phyloP scores from a whole-genome alignment of 2,329 filamentous ascomycete species.

The Microthyrium microscopicum region DNA sequence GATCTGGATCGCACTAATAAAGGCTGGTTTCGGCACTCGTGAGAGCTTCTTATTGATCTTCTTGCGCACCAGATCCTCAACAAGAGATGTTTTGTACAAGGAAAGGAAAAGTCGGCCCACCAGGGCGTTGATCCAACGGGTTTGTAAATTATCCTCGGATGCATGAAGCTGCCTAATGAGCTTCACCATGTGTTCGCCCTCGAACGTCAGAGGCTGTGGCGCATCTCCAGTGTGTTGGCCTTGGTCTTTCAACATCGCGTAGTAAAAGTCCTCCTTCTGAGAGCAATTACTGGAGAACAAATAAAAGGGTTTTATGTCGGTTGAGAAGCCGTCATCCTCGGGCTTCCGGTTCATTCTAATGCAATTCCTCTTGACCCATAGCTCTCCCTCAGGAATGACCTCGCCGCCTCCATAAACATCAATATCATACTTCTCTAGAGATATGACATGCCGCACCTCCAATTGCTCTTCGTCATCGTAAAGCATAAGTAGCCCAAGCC shows the following conservation, averaged over 20 bases:
- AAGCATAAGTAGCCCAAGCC: conserved; percentile 90
- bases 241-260: conserved; percentile 73
- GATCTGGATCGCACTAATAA: conserved; percentile 72
- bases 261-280: conserved; percentile 97
- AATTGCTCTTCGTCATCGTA: conserved; percentile 92
- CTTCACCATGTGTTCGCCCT: conserved; percentile 72
- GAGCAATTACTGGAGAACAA: conserved; percentile 91
- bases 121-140: conserved; percentile 84
- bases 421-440: conserved; percentile 71
- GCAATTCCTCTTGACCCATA: conserved; percentile 91
- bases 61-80: conserved; percentile 61
- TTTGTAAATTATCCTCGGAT: conserved; percentile 78
- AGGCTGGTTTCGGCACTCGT: conserved; percentile 77
- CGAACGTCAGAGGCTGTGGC: conserved; percentile 59
- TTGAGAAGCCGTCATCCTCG: conserved; percentile 35
- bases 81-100: conserved; percentile 66
- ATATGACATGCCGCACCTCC: conserved; percentile 92
- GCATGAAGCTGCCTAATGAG: conserved; percentile 84
- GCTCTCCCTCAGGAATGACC: conserved; percentile 69
- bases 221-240: conserved; percentile 21
- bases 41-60: conserved; percentile 96
- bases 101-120: conserved; percentile 78
- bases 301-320: conserved; percentile 71
- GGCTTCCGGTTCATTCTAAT: conserved; percentile 58
- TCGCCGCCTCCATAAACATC: conserved; percentile 66